Evolutionary conservation across 2,329 filamentous ascomycete species (phyloP).

Genomic region (Helotiales sp.): DNA sequence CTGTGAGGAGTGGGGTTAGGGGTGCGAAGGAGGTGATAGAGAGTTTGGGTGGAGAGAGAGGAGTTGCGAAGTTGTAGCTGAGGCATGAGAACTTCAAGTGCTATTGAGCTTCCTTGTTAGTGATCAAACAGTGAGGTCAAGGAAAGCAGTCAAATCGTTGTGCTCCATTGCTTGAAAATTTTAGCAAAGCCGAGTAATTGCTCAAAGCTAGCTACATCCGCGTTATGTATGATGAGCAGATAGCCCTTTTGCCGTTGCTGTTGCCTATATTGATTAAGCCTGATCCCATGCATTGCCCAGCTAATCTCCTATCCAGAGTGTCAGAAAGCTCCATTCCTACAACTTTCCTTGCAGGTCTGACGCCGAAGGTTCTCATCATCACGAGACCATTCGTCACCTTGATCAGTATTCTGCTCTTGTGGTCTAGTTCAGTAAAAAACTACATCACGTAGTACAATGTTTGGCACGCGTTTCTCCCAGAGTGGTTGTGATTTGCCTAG

Average conservation of each 20-base stretch:
- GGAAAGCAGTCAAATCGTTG: too few relatives aligned
- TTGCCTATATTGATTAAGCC: too few relatives aligned
- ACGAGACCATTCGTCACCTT: too few relatives aligned
- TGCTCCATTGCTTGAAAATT: background rate
- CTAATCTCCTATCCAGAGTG: too few relatives aligned
- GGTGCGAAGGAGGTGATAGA: slow-evolving; percentile 43
- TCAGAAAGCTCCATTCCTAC: too few relatives aligned
- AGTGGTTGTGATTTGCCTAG: too few relatives aligned
- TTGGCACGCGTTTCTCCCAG: background rate
- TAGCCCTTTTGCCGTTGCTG: too few relatives aligned
- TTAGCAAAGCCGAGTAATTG: background rate
- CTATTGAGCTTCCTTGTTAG: background rate
- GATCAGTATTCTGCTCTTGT: background rate
- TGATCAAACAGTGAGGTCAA: too few relatives aligned
- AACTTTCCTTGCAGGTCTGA: too few relatives aligned
- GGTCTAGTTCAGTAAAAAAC: background rate
- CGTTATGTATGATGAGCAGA: background rate
- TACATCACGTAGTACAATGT: background rate
- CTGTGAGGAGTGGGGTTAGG: slow-evolving; percentile 44
- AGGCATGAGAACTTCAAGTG: background rate
- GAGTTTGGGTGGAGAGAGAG: slow-evolving; percentile 1
- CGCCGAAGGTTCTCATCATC: too few relatives aligned
- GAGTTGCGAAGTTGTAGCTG: background rate
- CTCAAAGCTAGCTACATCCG: background rate
- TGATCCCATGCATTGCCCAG: too few relatives aligned